These are phyloP conservation scores for Lentinula sp. DNA, from an alignment of 768 basidiomycete genomes.

Conservation along the genomic window DNA sequence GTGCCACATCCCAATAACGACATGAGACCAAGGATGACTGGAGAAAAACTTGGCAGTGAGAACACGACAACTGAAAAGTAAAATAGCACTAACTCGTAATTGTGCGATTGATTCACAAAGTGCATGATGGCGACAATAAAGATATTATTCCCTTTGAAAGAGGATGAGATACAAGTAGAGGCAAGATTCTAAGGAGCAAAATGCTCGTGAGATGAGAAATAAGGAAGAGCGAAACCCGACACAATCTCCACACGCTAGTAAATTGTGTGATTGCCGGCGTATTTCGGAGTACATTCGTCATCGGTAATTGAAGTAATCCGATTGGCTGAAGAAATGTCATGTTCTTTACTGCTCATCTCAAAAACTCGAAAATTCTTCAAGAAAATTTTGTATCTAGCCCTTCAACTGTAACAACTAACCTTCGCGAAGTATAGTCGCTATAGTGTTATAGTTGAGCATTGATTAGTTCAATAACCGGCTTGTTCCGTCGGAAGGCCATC, in stretches of 20 bases:
- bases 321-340: background rate
- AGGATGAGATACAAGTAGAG: constrained; percentile 20
- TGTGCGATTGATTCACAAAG: constrained; percentile 80
- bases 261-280: background rate
- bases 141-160: constrained; percentile 9
- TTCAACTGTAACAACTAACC: no score
- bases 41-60: constrained; percentile 4
- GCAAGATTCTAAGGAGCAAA: constrained; percentile 2
- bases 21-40: constrained; percentile 88
- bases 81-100: constrained; percentile 63
- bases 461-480: no score
- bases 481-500: no score
- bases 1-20: constrained; percentile 89
- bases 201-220: constrained; percentile 3
- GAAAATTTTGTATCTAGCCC: no score
- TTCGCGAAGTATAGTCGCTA: no score
- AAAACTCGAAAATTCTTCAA: no score
- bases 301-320: background rate
- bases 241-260: background rate
- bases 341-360: no score
- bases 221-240: background rate
- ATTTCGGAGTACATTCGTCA: background rate
- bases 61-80: constrained; percentile 7
- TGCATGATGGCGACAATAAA: constrained; percentile 48
- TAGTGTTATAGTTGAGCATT: no score